Evolutionary conservation across 371 early-diverging fungal genomes (phyloP).

Genomic region (Mucor velutinosus): DNA sequence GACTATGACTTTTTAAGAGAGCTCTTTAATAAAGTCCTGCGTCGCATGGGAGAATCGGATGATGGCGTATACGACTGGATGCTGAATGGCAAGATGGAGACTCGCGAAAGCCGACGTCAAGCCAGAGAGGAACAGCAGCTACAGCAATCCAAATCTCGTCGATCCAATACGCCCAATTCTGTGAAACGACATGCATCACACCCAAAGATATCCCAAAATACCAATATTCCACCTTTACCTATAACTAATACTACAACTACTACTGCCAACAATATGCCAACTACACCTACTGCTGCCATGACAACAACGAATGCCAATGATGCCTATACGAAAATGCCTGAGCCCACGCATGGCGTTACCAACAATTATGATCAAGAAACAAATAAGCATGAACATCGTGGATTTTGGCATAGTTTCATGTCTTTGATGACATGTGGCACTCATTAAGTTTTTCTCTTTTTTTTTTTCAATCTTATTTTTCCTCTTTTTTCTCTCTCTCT

Average conservation of each 20-base stretch:
- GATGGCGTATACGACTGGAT: slow-evolving; percentile 98
- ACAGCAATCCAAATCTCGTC: slow-evolving; percentile 16
- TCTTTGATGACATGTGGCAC: slow-evolving; percentile 33
- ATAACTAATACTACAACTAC: slow-evolving; percentile 3
- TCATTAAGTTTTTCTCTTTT: slow-evolving; percentile 11
- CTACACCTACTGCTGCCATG: background rate
- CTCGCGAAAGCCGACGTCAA: slow-evolving; percentile 32
- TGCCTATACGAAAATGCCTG: slow-evolving; percentile 23
- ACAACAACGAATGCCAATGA: slow-evolving; percentile 9
- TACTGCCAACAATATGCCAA: slow-evolving; percentile 1
- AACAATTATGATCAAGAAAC: background rate
- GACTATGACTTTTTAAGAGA: slow-evolving; percentile 92
- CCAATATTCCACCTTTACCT: slow-evolving; percentile 21
- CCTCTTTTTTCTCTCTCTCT: no score
- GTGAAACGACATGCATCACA: slow-evolving; percentile 32
- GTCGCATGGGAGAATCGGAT: slow-evolving; percentile 75
- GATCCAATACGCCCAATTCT: slow-evolving; percentile 23
- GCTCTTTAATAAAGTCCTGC: slow-evolving; percentile 85
- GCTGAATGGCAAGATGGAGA: slow-evolving; percentile 55
- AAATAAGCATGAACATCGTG: slow-evolving; percentile 21
- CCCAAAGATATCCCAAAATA: slow-evolving; percentile 18
- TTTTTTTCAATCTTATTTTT: background rate
- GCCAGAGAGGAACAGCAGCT: slow-evolving; percentile 18
- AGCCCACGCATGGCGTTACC: slow-evolving; percentile 9
- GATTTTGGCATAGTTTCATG: slow-evolving; percentile 31